Evolutionary conservation across 2,329 filamentous ascomycete genomes (phyloP), one percentile per base, ranked within the genome.

Genomic region (Mycosphaerelloides madeirae): DNA sequence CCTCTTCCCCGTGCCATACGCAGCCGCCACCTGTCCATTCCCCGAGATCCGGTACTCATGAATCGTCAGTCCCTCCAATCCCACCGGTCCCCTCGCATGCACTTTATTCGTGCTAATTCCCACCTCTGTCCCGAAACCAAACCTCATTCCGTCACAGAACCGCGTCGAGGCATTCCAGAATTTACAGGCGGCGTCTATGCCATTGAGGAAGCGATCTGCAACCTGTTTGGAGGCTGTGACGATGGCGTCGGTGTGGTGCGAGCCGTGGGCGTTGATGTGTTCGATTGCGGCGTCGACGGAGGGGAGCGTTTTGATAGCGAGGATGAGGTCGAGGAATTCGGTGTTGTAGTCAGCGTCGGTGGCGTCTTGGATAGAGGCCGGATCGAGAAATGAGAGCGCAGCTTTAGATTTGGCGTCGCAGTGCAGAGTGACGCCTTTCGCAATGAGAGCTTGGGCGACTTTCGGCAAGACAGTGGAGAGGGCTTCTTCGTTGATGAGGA

Each of bases 31-130:
- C 55, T 98, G 93, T 8, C 90, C 93, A 47, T 79, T 73, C 1
- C 91, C 93, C 29, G 85, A 75, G 52, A 98, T 77, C 67, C 93
- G 81, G 74, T 96, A 98, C 74, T 96, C 96, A 72, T 98, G 96
- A 51, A 97, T 97, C 64, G 88, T 95, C 65, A 98, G 69, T 1
- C 93, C 93, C 62, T 97, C 93, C 41, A 98, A 72, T 1, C 93
- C 93, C 5, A 98, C 93, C 0, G 93, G 93, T 0, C 93, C 93
- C 39, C 93, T 76, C 1, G 87, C 86, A 65, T 98, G 93, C 53
- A 98, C 95, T 74, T 97, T 98, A 74, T 96, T 98, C 38, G 93
- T 98, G 71, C 87, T 94, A 68, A 98, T 97, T 43, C 93, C 93
- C 18, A 98, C 93, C 70, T 98, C 93, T 0, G 93, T 97, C 37